Evolutionary conservation across 768 basidiomycete species (phyloP), one percentile per base, ranked within the genome.

Genomic region (Grammothele lineata): DNA sequence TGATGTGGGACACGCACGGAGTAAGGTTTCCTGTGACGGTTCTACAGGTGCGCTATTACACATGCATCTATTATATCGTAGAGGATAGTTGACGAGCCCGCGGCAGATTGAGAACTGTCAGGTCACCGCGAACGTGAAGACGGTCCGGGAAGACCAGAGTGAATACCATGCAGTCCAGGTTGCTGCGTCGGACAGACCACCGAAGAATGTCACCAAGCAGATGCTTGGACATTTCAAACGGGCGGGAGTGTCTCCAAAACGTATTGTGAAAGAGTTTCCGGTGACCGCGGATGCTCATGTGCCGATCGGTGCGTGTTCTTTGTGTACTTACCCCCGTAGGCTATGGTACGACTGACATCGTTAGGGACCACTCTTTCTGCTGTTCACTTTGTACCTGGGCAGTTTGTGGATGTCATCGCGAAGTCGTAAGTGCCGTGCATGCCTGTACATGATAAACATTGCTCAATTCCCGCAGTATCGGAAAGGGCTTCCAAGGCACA

Each of bases 341-440:
- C 35, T 17, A 17, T 8, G 7, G 27, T 30, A 14, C 27, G 27
- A 30, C 27, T 30, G 6, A n/a, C 8, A 36, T 36, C 6, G n/a
- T n/a, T 51, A 94, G 92, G 95, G 24, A 93, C 94, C 0, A 87
- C 82, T 11, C 61, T 99, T 32, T 92, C 88, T 38, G 92, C 93
- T 0, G 76, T 87, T 35, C 96, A 99, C 65, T 98, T 95, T 58
- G 96, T 98, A 7, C 96, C 96, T 0, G 96, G 96, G 0, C 96
- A 99, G 64, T 92, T 76, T 61, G 91, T 98, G 11, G 95, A 98
- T 65, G 87, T 93, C 5, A 75, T 88, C 51, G 88, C 87, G 6
- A 88, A 87, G 55, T 91, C 89, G 95, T 98, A 60, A 19, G 15
- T 2, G 15, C 27, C 27, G 7, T 30, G n/a, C n/a, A n/a, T n/a